These are phyloP conservation scores for Metschnikowia anglica DNA, from an alignment of 805 yeast species.

Conservation along the genomic window DNA sequence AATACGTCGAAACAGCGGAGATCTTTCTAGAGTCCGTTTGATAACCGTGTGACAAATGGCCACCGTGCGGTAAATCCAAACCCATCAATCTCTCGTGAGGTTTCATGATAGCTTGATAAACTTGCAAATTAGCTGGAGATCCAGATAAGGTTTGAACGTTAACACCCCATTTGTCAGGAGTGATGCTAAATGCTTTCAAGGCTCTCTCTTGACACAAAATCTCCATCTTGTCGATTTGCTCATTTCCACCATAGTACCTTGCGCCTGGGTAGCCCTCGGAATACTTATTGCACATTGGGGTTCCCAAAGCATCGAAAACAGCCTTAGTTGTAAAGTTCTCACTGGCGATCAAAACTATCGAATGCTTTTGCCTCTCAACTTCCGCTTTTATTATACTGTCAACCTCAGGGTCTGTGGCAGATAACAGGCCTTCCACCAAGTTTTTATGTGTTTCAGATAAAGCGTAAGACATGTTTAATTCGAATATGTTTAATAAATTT, in stretches of 20 bases:
- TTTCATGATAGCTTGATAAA: conserved; percentile 90
- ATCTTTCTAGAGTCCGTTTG: conserved; percentile 93
- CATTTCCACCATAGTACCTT: conserved; percentile 98
- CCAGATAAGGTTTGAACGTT: conserved; percentile 96
- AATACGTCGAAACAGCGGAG: conserved; percentile 93
- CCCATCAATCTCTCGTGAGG: conserved; percentile 98
- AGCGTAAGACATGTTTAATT: conserved; percentile 43
- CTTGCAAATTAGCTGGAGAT: conserved; percentile 97
- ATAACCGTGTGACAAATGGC: conserved; percentile 97
- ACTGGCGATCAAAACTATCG: conserved; percentile 91
- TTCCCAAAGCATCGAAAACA: conserved; percentile 93
- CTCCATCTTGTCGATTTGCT: conserved; percentile 93
- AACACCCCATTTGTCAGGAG: conserved; percentile 91
- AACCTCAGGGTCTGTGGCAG: conserved; percentile 77
- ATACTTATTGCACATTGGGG: conserved; percentile 98
- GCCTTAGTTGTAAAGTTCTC: conserved; percentile 97
- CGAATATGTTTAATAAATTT: too few relatives aligned
- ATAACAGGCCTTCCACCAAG: conserved; percentile 60
- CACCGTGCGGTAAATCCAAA: conserved; percentile 96
- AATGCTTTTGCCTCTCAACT: conserved; percentile 87
- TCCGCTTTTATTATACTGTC: conserved; percentile 73
- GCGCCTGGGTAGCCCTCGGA: conserved; percentile 99
- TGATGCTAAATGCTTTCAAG: conserved; percentile 78
- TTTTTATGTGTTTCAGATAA: conserved; percentile 48
- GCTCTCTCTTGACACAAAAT: conserved; percentile 92